phyloP scores from a whole-genome alignment of 495 filamentous ascomycete genomes.

The Neurospora sp. region DNA sequence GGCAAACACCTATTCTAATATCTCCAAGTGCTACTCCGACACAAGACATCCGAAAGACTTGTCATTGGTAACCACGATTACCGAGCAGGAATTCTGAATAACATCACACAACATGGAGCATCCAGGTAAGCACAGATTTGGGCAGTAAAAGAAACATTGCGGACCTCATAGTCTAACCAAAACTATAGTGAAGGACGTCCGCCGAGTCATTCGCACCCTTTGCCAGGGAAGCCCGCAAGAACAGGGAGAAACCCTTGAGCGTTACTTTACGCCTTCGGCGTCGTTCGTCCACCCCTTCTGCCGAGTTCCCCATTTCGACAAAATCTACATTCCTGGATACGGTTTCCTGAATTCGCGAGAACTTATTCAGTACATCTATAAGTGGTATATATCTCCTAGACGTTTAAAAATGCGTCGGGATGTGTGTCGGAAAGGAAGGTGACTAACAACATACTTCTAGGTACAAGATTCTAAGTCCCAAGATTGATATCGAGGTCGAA shows the following conservation, averaged over 20 bases:
- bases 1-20: not conserved
- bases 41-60: not conserved
- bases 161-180: conserved; percentile 16
- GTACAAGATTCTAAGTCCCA: conserved; percentile 67
- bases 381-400: conserved; percentile 47
- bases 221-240: conserved; percentile 52
- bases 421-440: not conserved
- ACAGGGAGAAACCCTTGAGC: conserved; percentile 53
- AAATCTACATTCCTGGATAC: conserved; percentile 29
- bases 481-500: conserved; percentile 57
- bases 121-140: conserved; percentile 6
- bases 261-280: conserved; percentile 58
- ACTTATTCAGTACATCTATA: conserved; percentile 58
- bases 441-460: not conserved
- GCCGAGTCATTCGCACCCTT: conserved; percentile 52
- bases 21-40: not conserved
- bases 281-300: conserved; percentile 77
- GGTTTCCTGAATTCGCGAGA: conserved; percentile 46
- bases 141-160: not conserved
- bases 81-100: not conserved
- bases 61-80: not conserved
- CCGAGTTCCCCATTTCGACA: conserved; percentile 50
- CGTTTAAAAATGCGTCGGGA: not conserved
- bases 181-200: conserved; percentile 36
- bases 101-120: conserved; percentile 7